phyloP scores from a whole-genome alignment of 2,329 filamentous ascomycete genomes.

The Trichoderma sp. region DNA sequence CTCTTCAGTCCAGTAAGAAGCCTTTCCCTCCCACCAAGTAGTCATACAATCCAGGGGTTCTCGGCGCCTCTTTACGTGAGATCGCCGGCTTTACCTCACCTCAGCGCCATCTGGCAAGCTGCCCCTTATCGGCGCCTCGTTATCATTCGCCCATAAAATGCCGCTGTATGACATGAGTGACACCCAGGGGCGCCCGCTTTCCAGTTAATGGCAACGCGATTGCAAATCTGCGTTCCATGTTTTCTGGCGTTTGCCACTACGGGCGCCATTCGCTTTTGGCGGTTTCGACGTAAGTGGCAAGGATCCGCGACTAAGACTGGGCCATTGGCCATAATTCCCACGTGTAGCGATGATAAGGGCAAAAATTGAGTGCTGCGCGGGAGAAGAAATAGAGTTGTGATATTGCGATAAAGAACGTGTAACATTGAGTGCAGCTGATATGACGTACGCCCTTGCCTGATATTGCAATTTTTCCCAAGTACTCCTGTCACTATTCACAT shows the following conservation, averaged over 20 bases:
- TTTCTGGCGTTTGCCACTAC: conserved; percentile 19
- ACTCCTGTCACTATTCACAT: neutral
- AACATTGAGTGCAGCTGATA: neutral
- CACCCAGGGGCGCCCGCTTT: conserved; percentile 2
- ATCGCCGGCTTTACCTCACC: conserved; percentile 7
- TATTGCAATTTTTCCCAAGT: neutral
- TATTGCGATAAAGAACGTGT: neutral
- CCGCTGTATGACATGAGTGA: neutral
- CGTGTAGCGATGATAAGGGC: neutral
- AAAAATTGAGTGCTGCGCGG: too few relatives aligned
- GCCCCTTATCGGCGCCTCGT: conserved; percentile 14
- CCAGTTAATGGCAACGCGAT: neutral
- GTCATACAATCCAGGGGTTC: conserved; percentile 7
- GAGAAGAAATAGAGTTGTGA: neutral
- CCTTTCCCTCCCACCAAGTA: conserved; percentile 8
- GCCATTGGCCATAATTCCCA: neutral
- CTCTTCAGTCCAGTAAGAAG: neutral
- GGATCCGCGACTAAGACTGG: neutral
- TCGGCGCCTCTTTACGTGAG: neutral
- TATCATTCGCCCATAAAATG: conserved; percentile 21
- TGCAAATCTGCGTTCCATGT: conserved; percentile 5
- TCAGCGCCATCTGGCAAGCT: conserved; percentile 4
- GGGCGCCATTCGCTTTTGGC: neutral
- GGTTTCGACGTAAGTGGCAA: conserved; percentile 1
- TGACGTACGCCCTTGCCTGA: neutral